phyloP scores from a whole-genome alignment of 2,329 filamentous ascomycete genomes.

The Ramularia collo-cygni region DNA sequence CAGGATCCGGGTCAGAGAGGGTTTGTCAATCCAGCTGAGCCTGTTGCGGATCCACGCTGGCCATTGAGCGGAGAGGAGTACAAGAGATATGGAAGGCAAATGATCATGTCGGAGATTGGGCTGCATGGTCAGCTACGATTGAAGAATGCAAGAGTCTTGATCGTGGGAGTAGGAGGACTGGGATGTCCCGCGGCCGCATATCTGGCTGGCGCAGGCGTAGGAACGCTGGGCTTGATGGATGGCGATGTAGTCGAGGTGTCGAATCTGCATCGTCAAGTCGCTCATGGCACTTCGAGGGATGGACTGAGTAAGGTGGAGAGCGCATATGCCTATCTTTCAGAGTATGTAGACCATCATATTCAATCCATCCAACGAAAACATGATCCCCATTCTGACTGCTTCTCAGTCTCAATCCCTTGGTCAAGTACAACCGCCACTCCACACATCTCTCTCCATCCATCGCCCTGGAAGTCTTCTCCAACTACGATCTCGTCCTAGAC shows the following conservation, averaged over 20 bases:
- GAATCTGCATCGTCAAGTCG: conserved; percentile 87
- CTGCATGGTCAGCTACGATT: conserved; percentile 71
- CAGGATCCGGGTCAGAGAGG: conserved; percentile 18
- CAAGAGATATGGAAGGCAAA: conserved; percentile 78
- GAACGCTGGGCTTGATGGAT: conserved; percentile 76
- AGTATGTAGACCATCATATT: conserved; percentile 32
- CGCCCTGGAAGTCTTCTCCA: conserved; percentile 57
- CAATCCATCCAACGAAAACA: not conserved
- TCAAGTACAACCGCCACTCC: conserved; percentile 57
- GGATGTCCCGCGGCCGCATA: conserved; percentile 93
- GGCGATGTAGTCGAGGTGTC: conserved; percentile 81
- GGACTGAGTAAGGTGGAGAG: conserved; percentile 77
- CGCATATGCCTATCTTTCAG: conserved; percentile 39
- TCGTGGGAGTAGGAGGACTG: conserved; percentile 82
- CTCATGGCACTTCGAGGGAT: conserved; percentile 65
- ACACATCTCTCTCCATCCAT: conserved; percentile 62
- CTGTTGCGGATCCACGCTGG: conserved; percentile 44
- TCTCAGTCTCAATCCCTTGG: conserved; percentile 62
- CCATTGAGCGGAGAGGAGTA: conserved; percentile 69
- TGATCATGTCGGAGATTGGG: conserved; percentile 79
- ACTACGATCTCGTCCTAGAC: conserved; percentile 82
- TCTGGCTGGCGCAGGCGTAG: conserved; percentile 80
- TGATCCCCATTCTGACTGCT: conserved; percentile 4
- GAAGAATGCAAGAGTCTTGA: conserved; percentile 61
- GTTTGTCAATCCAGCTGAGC: conserved; percentile 12